These are phyloP conservation scores for Piper betle DNA, from an alignment of 164 flowering plant genomes.

Conservation along the genomic window DNA sequence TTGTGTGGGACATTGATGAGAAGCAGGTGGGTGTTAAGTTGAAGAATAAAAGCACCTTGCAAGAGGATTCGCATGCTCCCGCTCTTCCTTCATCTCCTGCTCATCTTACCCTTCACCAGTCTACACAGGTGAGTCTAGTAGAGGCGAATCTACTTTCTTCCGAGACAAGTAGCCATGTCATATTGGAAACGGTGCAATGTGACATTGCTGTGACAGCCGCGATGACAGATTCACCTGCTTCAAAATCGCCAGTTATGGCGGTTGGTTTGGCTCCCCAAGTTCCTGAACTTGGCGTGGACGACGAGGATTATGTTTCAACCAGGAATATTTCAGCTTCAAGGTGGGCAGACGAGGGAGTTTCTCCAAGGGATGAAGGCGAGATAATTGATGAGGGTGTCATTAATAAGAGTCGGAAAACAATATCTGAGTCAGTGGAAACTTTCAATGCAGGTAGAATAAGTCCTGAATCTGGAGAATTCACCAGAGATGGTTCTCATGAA, in stretches of 20 bases:
- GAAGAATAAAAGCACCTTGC: neutral
- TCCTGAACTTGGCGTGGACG: neutral
- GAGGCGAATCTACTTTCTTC: slow-evolving; percentile 4
- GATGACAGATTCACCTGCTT: slow-evolving; percentile 6
- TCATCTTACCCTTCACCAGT: slow-evolving; percentile 18
- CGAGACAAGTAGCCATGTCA: slow-evolving; percentile 4
- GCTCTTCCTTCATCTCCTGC: slow-evolving; percentile 40
- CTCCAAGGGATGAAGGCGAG: neutral
- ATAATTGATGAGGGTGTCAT: neutral
- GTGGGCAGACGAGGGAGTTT: slow-evolving; percentile 32
- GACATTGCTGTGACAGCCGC: slow-evolving; percentile 3
- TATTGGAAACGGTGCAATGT: slow-evolving; percentile 14
- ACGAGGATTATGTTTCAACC: slow-evolving; percentile 17
- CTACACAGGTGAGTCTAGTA: slow-evolving; percentile 19
- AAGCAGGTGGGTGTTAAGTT: slow-evolving; percentile 17
- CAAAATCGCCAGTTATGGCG: slow-evolving; percentile 15
- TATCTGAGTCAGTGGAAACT: neutral
- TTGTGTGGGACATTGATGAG: slow-evolving; percentile 86
- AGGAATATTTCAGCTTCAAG: slow-evolving; percentile 28
- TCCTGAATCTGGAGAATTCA: slow-evolving; percentile 44
- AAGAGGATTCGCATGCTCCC: slow-evolving; percentile 27
- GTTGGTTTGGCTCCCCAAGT: neutral
- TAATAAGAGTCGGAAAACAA: slow-evolving; percentile 5
- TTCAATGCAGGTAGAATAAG: slow-evolving; percentile 18
- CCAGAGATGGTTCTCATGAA: slow-evolving; percentile 34